These are phyloP conservation scores for Pythium guiyangense DNA, from an alignment of 352 stramenopile species.

Conservation along the genomic window DNA sequence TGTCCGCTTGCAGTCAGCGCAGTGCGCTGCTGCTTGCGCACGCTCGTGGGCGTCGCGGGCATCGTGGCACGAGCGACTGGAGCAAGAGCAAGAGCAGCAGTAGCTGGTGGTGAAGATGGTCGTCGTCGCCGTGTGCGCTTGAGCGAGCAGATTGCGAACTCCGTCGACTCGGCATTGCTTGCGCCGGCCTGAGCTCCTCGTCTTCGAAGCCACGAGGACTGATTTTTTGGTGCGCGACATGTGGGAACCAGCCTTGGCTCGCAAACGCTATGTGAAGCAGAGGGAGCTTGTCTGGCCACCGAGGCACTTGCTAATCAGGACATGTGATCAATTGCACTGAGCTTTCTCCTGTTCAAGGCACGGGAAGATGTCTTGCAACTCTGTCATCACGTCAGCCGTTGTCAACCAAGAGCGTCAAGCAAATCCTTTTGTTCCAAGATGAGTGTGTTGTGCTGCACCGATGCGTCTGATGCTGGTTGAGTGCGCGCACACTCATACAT, in stretches of 20 bases:
- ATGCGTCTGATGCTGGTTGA: neutral
- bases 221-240: neutral
- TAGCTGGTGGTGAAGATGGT: neutral
- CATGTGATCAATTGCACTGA: neutral
- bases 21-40: conserved; percentile 4
- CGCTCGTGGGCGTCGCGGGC: conserved; percentile 2
- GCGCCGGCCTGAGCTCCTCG: neutral
- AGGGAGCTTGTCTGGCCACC: neutral
- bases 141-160: neutral
- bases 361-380: too few relatives aligned
- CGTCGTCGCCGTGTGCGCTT: neutral
- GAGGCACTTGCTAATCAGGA: neutral
- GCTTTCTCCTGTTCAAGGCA: neutral
- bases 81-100: too few relatives aligned
- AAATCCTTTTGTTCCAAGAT: neutral
- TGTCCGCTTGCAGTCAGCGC: conserved; percentile 2
- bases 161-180: neutral
- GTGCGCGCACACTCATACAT: neutral
- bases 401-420: too few relatives aligned
- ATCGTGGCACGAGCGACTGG: neutral
- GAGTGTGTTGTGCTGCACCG: too few relatives aligned
- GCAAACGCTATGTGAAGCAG: neutral
- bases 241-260: neutral
- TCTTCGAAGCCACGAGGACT: neutral
- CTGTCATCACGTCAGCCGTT: too few relatives aligned